Evolutionary conservation across 768 basidiomycete genomes (phyloP).

Genomic region (Candolleomyces efflorescens): DNA sequence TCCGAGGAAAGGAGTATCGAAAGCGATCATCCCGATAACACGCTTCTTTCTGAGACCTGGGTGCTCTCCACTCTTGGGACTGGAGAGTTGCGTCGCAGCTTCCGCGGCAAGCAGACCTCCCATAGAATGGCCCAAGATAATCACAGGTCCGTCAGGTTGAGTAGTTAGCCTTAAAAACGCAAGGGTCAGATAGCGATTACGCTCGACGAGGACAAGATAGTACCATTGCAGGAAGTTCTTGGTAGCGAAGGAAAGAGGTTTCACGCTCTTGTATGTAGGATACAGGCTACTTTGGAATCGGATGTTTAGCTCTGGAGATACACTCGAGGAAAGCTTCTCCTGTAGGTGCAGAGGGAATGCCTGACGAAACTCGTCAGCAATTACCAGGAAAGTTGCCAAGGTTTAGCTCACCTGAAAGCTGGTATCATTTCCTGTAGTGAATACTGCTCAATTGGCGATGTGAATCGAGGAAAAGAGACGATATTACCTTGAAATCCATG

Average conservation of each 20-base stretch:
- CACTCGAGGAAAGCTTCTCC: constrained; percentile 29
- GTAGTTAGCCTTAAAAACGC: constrained; percentile 41
- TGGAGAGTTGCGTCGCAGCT: constrained; percentile 42
- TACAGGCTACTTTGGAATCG: constrained; percentile 47
- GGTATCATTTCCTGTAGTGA: constrained; percentile 45
- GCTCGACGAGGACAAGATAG: constrained; percentile 5
- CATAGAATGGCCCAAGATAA: constrained; percentile 57
- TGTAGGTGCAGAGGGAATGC: constrained; percentile 56
- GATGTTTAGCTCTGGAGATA: constrained; percentile 32
- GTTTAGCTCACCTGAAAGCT: constrained; percentile 44
- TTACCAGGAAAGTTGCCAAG: background rate
- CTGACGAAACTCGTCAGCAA: constrained; percentile 17
- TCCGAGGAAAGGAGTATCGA: constrained; percentile 56
- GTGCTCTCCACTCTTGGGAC: constrained; percentile 19
- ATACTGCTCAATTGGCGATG: background rate
- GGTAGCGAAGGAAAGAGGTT: constrained; percentile 47
- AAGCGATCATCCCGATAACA: constrained; percentile 51
- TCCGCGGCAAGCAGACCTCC: constrained; percentile 57
- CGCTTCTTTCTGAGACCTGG: constrained; percentile 29
- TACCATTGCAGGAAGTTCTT: constrained; percentile 55
- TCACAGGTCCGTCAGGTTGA: constrained; percentile 52
- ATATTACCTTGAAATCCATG: constrained; percentile 55
- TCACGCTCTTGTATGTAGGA: constrained; percentile 57
- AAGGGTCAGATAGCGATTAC: background rate
- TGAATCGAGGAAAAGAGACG: background rate